A percentile compares a stretch with the other conserved stretches of the same genome.
Conservation (phyloP, 306 rosid genomes). For the Canavalia gladiata region DNA sequence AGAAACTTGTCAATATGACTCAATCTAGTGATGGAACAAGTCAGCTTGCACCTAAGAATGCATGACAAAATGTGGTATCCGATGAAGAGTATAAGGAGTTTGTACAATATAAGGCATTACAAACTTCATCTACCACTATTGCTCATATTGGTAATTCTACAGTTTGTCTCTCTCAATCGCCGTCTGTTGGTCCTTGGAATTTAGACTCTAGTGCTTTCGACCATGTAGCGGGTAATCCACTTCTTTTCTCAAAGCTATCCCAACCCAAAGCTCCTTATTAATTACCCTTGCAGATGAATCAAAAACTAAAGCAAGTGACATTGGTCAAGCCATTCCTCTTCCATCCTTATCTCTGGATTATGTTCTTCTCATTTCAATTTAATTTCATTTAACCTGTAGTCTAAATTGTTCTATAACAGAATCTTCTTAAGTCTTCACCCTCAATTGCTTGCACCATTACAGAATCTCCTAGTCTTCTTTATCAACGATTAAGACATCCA, state of each 20-base stretch:
- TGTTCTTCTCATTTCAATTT: background rate
- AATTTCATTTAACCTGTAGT: background rate
- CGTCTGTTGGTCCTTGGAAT: background rate
- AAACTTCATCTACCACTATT: too few relatives aligned
- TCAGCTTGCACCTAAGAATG: too few relatives aligned
- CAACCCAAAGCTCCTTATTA: background rate
- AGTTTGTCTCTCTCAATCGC: background rate
- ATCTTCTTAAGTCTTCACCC: background rate
- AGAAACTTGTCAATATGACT: too few relatives aligned
- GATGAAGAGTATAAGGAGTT: background rate
- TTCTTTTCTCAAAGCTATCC: background rate
- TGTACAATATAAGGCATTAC: background rate
- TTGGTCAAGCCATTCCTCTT: background rate
- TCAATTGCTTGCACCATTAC: background rate
- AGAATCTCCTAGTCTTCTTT: background rate
- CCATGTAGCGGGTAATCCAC: background rate
- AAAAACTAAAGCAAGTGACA: background rate
- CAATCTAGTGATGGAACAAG: too few relatives aligned
- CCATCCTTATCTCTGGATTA: background rate
- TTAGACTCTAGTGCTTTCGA: background rate
- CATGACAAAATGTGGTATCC: too few relatives aligned
- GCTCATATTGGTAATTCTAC: too few relatives aligned
- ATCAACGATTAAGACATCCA: too few relatives aligned
- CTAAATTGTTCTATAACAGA: background rate
- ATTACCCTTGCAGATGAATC: background rate